These are phyloP conservation scores for Beta lomatogona DNA, from an alignment of 179 eudicot genomes.

Conservation along the genomic window DNA sequence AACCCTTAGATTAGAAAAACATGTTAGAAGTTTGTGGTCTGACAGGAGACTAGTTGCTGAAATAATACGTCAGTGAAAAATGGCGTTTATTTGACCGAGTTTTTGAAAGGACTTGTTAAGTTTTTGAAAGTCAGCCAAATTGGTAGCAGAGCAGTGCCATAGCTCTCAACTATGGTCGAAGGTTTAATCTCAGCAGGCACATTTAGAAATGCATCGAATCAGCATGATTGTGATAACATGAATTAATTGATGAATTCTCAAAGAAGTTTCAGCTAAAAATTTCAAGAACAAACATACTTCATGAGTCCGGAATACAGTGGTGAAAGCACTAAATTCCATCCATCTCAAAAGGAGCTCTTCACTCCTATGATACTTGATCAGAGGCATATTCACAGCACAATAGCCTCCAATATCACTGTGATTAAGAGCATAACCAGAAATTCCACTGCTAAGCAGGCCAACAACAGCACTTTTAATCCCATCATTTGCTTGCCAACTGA, in stretches of 20 bases:
- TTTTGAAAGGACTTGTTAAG: too few relatives aligned
- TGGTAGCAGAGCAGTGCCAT: too few relatives aligned
- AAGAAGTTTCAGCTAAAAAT: not conserved
- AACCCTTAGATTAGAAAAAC: too few relatives aligned
- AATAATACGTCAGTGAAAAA: too few relatives aligned
- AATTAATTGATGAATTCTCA: not conserved
- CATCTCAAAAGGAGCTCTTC: slow-evolving; percentile 86
- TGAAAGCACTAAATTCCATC: slow-evolving; percentile 94
- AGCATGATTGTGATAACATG: not conserved
- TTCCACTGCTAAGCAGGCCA: slow-evolving; percentile 84
- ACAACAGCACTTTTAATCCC: slow-evolving; percentile 95
- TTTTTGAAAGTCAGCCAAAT: too few relatives aligned
- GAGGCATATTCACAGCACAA: slow-evolving; percentile 83
- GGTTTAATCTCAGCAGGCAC: too few relatives aligned
- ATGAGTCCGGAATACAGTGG: slow-evolving; percentile 88
- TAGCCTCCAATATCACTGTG: slow-evolving; percentile 98
- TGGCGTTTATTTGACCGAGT: too few relatives aligned
- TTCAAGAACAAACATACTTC: slow-evolving; percentile 54
- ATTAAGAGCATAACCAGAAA: slow-evolving; percentile 87
- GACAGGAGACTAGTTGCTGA: too few relatives aligned
- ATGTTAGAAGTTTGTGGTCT: too few relatives aligned
- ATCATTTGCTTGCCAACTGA: slow-evolving; percentile 95
- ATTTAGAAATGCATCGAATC: not conserved
- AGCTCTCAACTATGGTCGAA: too few relatives aligned
- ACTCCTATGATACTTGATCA: slow-evolving; percentile 77